Evolutionary conservation across 768 basidiomycete species (phyloP), one percentile per base, ranked within the genome.

Genomic region (Nidula microcarpa): DNA sequence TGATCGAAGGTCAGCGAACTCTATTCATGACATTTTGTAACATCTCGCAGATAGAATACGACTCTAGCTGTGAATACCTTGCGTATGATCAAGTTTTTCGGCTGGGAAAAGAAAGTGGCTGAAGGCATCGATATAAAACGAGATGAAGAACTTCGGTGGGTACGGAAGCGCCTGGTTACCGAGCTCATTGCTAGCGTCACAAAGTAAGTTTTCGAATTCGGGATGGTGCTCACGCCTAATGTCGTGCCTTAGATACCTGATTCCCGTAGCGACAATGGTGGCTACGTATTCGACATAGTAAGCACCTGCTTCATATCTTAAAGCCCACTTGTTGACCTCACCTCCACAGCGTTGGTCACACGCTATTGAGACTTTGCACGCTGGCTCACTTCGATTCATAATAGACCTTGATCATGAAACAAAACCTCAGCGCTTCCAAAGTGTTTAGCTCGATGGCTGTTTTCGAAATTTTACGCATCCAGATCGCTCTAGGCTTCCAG

Each of bases 21-120:
- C 18, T 10, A 43, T 14, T 39, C 37, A 13, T 47, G 32, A 45
- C 34, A 36, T 6, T 37, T 9, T 16, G 5, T 32, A 48, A 43
- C 14, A 16, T 16, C n/a, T n/a, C n/a, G 32, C 35, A 17, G 18
- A 13, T 18, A 32, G 3, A 39, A n/a, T 43, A 33, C 11, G 10
- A 9, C 44, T 11, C 44, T 45, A 23, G 35, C 39, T 16, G 51
- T n/a, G 17, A 33, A 39, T 43, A 53, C 53, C 33, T 53, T 86
- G 13, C 76, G 85, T 11, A 86, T 87, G 81, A 71, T 87, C 61
- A 89, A 89, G 65, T 68, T 89, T 41, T 88, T 90, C 57, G 87
- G 76, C 6, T 80, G 87, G 78, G 77, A 85, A 74, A 74, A 78
- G 53, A 74, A 79, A 45, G 77, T 87, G 62, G 70, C 77, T 23